Evolutionary conservation across 805 yeast species (phyloP), one percentile per base, ranked within the genome.

Genomic region (Isabelozyma pseudorhagii): DNA sequence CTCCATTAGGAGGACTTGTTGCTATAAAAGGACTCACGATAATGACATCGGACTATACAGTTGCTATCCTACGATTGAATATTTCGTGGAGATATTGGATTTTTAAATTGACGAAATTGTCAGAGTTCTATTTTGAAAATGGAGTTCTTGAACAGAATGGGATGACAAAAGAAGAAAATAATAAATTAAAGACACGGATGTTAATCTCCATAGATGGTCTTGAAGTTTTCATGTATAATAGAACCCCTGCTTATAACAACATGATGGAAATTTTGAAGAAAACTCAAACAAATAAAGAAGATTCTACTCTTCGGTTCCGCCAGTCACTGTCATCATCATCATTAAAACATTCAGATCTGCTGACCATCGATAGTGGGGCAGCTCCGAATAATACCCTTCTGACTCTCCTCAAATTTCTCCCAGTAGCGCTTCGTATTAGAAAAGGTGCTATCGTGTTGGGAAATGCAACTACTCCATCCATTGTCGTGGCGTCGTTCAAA

Each of bases 41-140:
- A 10, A 80, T 88, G 5, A 87, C 90, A n/a, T 75, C 82, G 45
- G 86, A 92, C 67, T 82, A 83, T 52, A 83, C 96, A 2, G 61
- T 89, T 1, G 80, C 89, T 8, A 75, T 88, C 1, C 77, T 88
- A 27, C 84, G 85, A 52, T 87, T 93, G 1, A 81, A 82, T 57
- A 61, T 93, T 27, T 88, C 96, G 0, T 94, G 98, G 98, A 68
- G 96, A 52, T 93, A 90, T 64, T 94, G 98, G 98, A 71, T 72
- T 14, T 55, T 89, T 46, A 68, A 72, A 4, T 55, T 68, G 31
- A 72, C 78, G 10, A 63, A 83, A 47, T 55, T 70, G 18, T 65
- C 80, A 2, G 70, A 68, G 38, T 66, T 72, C 46, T 59, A 55
- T 27, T 54, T 63, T 21, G 61, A 58, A 9, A 55, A 59, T 4